These are phyloP conservation scores for Ceratocystis albifundus DNA, from an alignment of 2,329 filamentous ascomycete species.

Conservation along the genomic window DNA sequence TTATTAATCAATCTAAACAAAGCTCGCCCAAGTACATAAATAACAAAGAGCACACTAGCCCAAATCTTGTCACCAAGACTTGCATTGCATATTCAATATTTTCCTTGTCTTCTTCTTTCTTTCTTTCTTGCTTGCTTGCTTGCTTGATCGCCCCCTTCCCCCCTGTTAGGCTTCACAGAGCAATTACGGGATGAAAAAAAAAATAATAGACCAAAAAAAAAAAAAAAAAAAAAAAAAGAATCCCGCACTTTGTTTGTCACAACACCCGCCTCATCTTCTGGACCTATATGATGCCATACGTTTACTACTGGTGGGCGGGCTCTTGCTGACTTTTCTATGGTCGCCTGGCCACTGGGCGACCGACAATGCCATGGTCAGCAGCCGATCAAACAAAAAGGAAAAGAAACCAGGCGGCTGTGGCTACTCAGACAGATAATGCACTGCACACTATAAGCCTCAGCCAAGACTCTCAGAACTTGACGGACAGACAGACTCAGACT, in stretches of 20 bases:
- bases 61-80: background rate
- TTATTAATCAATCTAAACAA: background rate
- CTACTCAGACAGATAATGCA: constrained; percentile 30
- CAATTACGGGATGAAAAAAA: constrained; percentile 1
- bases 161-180: background rate
- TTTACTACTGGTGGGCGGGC: background rate
- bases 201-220: background rate
- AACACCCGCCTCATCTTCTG: background rate
- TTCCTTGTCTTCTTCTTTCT: too few species aligned
- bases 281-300: background rate
- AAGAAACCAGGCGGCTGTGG: constrained; percentile 36
- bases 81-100: background rate
- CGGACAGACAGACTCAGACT: too few species aligned
- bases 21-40: background rate
- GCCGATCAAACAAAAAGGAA: background rate
- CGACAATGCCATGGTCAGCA: constrained; percentile 4
- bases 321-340: background rate
- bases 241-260: background rate
- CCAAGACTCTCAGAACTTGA: too few species aligned
- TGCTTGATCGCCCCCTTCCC: background rate
- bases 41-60: background rate
- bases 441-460: too few species aligned
- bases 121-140: background rate
- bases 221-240: background rate
- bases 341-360: background rate